Evolutionary conservation across 257 asterid species (phyloP).

Genomic region (Solanum paucissectum): DNA sequence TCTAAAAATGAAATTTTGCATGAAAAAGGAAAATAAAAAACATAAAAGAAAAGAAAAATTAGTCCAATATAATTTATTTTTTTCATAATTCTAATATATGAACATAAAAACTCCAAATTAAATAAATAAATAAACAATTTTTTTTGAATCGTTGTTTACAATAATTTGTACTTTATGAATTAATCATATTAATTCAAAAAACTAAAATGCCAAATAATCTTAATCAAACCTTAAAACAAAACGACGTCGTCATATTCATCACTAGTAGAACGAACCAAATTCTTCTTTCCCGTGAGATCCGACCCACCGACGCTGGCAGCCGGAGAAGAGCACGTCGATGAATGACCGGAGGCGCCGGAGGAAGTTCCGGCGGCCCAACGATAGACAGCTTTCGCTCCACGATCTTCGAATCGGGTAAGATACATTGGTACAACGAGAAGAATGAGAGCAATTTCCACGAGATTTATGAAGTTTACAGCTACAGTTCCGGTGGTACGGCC

Average conservation of each 20-base stretch:
- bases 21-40: not conserved
- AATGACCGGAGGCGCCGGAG: not conserved
- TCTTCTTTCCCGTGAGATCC: not conserved
- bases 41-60: not conserved
- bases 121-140: not conserved
- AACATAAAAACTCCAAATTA: not conserved
- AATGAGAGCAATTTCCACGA: conserved; percentile 32
- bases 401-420: conserved; percentile 44
- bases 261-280: conserved; percentile 17
- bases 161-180: not conserved
- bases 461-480: conserved; percentile 57
- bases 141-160: not conserved
- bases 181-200: not conserved
- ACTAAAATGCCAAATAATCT: not conserved
- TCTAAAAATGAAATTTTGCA: not conserved
- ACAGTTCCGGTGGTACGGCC: conserved; percentile 71
- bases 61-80: not conserved
- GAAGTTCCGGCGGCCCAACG: conserved; percentile 16
- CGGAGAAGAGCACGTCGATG: conserved; percentile 33
- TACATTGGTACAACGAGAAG: conserved; percentile 15
- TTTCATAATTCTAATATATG: not conserved
- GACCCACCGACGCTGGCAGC: not conserved
- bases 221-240: not conserved
- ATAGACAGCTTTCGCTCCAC: conserved; percentile 53
- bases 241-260: conserved; percentile 3